Evolutionary conservation across 768 basidiomycete genomes (phyloP).

Genomic region (Peribolospora baueri): DNA sequence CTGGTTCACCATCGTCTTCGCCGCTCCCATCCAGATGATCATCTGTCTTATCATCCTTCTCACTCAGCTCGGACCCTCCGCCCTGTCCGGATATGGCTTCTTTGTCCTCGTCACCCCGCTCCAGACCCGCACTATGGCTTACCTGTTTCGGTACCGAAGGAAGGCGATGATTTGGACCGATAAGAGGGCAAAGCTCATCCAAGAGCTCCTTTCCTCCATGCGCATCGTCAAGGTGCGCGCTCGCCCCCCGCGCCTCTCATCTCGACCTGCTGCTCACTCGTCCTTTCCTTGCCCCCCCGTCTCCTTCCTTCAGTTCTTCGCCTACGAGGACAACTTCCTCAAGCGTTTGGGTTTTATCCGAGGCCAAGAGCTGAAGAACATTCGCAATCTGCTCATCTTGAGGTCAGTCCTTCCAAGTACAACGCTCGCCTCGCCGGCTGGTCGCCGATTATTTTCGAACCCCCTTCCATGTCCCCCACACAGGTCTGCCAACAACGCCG

Average conservation of each 20-base stretch:
- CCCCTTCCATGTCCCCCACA: conserved; percentile 29
- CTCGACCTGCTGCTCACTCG: not conserved
- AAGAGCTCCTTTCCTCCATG: conserved; percentile 73
- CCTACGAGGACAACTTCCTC: conserved; percentile 36
- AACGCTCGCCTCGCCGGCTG: not conserved
- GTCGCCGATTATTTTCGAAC: conserved; percentile 35
- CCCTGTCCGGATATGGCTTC: conserved; percentile 33
- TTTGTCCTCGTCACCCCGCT: conserved; percentile 48
- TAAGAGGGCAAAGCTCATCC: conserved; percentile 62
- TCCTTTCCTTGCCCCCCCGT: not conserved
- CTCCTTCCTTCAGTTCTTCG: conserved; percentile 2
- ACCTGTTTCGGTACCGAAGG: conserved; percentile 38
- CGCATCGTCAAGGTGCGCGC: conserved; percentile 69
- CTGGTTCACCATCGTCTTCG: conserved; percentile 10
- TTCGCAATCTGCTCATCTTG: conserved; percentile 16
- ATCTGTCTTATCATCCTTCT: conserved; percentile 54
- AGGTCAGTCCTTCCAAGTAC: not conserved
- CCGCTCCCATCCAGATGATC: conserved; percentile 39
- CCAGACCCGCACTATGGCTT: conserved; percentile 49
- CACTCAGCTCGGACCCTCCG: conserved; percentile 40
- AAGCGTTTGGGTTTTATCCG: conserved; percentile 45
- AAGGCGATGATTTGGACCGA: conserved; percentile 73
- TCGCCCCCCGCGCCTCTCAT: conserved; percentile 21
- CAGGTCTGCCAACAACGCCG: conserved; percentile 40
- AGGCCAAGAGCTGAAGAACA: conserved; percentile 41